Base-by-base conservation (phyloP, 352 stramenopile species). In the Globisporangium viniferum region DNA sequence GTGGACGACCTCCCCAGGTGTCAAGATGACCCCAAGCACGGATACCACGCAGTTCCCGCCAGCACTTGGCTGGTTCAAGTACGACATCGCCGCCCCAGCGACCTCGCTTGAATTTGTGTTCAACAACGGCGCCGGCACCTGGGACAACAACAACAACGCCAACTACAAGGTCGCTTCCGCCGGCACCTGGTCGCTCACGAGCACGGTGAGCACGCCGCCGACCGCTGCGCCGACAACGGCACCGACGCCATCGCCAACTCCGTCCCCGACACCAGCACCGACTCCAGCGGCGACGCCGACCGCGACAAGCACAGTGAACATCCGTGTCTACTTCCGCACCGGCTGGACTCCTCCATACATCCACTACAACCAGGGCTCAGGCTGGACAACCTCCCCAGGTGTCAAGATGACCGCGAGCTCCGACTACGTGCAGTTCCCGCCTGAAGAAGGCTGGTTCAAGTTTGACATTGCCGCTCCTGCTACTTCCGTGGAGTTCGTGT, bases 101-200 rank as follows among this genome's bases (percentile, higher is more conserved):
- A 66, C 68, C 0, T 36, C 35, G 10, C 48, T 86, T 33, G 72
- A 84, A 55, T 73, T 85, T 22, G 71, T 73, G 0, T 85, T 85
- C 64, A 84, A 82, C 48, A 72, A 84, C 56, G 74, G 77, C 57
- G 69, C 72, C 27, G 70, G 71, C 5, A 51, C 70, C 14, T 88
- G 77, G 80, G 80, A 86, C 60, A 81, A 73, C 68, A 84, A 82
- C 41, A 49, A 63, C 61, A 75, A 75, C 60, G 65, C 48, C 33
- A 85, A 85, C 68, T 84, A 84, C 73, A 75, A 77, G 35, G 44
- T 76, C 41, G 69, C 65, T 1, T 53, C 68, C 1, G 70, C 70
- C 0, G 79, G 79, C 20, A 81, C 75, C 2, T 87, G 74, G 59
- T 69, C 67, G 0, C 75, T 78, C 48, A 59, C 77, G 20, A 78